These are phyloP conservation scores for Tricholoma terreum DNA, from an alignment of 768 basidiomycete genomes.

Conservation along the genomic window DNA sequence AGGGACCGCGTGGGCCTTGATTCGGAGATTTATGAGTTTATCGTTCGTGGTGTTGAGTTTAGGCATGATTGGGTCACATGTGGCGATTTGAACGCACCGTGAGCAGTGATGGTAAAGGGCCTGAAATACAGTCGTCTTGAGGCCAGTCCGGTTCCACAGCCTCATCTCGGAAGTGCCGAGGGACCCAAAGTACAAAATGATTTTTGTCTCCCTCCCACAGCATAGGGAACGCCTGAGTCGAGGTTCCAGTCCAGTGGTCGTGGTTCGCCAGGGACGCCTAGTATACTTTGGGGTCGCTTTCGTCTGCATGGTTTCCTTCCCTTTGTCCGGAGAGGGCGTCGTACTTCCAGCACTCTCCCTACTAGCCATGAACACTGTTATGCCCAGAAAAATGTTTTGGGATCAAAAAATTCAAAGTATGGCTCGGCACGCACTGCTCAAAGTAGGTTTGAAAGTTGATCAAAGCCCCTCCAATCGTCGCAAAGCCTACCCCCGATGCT, in stretches of 20 bases:
- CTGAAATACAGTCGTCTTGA: no score
- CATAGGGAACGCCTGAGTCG: constrained; percentile 20
- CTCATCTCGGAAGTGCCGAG: no score
- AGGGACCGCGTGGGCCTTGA: no score
- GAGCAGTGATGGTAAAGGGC: no score
- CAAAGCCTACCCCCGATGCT: constrained; percentile 14
- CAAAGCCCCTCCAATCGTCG: constrained; percentile 13
- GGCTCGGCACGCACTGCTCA: no score
- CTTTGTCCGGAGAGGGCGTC: constrained; percentile 11
- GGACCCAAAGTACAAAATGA: no score
- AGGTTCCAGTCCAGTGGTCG: constrained; percentile 9
- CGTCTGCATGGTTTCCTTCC: constrained; percentile 19
- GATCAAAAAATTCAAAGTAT: neutral
- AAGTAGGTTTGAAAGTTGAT: constrained; percentile 17
- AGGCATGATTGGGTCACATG: no score
- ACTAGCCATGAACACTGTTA: constrained; percentile 12
- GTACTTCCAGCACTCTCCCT: constrained; percentile 17
- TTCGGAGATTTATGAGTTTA: no score
- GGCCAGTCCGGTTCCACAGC: no score
- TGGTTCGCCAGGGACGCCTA: constrained; percentile 17
- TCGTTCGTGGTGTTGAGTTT: no score
- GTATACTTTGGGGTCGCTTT: constrained; percentile 14
- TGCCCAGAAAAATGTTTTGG: constrained; percentile 9
- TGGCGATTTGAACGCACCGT: no score
- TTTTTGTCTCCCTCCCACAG: no score